These are phyloP conservation scores for Arxiozyma slooffiae DNA, from an alignment of 1,139 yeast species.

Conservation along the genomic window DNA sequence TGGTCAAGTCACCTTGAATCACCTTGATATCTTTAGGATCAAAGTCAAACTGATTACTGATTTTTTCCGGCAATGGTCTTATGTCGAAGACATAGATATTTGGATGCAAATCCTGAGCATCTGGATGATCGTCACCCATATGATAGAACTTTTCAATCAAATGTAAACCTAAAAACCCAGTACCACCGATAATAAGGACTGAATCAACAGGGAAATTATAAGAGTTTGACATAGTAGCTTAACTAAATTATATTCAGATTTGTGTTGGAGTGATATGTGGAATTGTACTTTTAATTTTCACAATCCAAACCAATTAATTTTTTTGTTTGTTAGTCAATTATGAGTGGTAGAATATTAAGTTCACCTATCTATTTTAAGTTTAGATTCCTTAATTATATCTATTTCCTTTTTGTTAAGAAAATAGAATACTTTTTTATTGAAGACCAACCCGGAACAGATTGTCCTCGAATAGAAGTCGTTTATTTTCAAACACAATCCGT, in stretches of 20 bases:
- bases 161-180: constrained; percentile 92
- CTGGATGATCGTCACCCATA: constrained; percentile 40
- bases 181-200: constrained; percentile 65
- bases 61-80: constrained; percentile 66
- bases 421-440: too few species aligned
- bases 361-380: neutral
- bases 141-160: constrained; percentile 74
- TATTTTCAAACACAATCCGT: neutral
- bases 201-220: neutral
- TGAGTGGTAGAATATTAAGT: neutral
- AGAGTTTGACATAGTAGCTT: neutral
- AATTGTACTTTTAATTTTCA: too few species aligned
- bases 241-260: neutral
- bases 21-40: constrained; percentile 46
- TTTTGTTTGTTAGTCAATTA: neutral
- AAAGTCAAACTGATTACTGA: constrained; percentile 68
- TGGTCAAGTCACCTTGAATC: constrained; percentile 79
- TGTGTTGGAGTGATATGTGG: neutral
- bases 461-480: neutral
- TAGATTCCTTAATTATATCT: too few species aligned
- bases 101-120: constrained; percentile 31
- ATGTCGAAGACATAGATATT: constrained; percentile 81
- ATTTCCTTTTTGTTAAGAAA: too few species aligned
- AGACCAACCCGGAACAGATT: neutral
- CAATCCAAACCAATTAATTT: neutral